phyloP scores from a whole-genome alignment of 1,284 basidiomycete species.

The Heterobasidion irregulare region DNA sequence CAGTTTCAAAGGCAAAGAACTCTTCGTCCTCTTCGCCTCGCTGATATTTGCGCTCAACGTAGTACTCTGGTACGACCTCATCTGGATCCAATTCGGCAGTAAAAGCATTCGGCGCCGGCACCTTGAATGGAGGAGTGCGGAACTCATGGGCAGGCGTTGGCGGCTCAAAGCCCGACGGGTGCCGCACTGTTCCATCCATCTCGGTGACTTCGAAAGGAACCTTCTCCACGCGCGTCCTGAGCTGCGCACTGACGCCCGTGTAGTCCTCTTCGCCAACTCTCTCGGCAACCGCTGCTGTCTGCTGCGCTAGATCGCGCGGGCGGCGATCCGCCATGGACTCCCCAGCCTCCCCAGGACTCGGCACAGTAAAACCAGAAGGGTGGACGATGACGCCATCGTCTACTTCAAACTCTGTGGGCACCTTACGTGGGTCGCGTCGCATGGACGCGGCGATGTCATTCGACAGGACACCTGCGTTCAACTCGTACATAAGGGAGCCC shows the following conservation, averaged over 20 bases:
- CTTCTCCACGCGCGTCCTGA: conserved; percentile 22
- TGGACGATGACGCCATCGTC: conserved; percentile 17
- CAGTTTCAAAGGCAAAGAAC: not conserved
- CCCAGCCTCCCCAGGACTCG: conserved; percentile 8
- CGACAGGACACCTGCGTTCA: conserved; percentile 23
- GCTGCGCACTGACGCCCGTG: conserved; percentile 20
- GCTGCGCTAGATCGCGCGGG: not conserved
- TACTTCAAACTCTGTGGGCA: conserved; percentile 17
- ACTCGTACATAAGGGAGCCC: conserved; percentile 25
- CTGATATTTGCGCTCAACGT: not conserved
- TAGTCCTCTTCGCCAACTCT: conserved; percentile 4
- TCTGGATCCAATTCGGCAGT: not conserved
- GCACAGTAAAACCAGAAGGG: conserved; percentile 23
- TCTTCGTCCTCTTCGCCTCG: not conserved
- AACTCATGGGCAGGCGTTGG: conserved; percentile 24
- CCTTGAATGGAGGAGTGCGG: conserved; percentile 2
- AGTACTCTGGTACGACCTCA: not conserved
- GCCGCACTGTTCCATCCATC: conserved; percentile 20
- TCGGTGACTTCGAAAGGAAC: conserved; percentile 23
- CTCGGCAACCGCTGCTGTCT: conserved; percentile 5
- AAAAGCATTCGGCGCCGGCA: not conserved
- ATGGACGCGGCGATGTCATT: conserved; percentile 25
- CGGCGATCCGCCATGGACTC: conserved; percentile 2
- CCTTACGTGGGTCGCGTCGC: conserved; percentile 21
- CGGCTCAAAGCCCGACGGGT: conserved; percentile 24